Conservation (phyloP, 305 asterid species). For the Euphrasia arctica region DNA sequence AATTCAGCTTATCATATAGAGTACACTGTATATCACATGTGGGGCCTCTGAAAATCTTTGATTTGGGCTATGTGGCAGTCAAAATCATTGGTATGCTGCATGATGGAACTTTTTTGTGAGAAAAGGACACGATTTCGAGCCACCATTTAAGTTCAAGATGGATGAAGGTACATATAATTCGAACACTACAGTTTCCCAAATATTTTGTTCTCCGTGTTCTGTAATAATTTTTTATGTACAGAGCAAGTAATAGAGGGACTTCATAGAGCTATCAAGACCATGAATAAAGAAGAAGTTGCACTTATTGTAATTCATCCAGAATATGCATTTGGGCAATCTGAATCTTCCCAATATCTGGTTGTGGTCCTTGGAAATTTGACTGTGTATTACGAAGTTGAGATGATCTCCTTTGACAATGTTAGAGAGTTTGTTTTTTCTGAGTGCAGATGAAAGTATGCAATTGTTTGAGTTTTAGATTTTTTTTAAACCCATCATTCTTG, state of each 20-base stretch:
- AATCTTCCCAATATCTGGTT: constrained; percentile 70
- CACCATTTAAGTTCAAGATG: constrained; percentile 63
- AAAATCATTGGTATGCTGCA: constrained; percentile 72
- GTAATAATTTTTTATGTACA: constrained; percentile 25
- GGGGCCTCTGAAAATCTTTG: too few relatives aligned
- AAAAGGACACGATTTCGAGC: constrained; percentile 55
- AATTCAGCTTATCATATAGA: too few relatives aligned
- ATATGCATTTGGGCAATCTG: constrained; percentile 72
- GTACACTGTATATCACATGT: too few relatives aligned
- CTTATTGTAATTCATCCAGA: constrained; percentile 65
- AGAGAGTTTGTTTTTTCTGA: too few relatives aligned
- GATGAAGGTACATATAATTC: constrained; percentile 60
- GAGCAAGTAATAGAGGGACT: constrained; percentile 89
- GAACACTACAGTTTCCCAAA: neutral
- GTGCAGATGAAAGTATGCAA: too few relatives aligned
- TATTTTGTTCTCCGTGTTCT: neutral
- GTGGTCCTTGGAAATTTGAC: constrained; percentile 75
- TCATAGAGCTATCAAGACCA: constrained; percentile 60
- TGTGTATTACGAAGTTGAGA: constrained; percentile 59
- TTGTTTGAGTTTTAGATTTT: too few relatives aligned
- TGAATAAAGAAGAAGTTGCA: constrained; percentile 87
- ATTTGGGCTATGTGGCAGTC: constrained; percentile 36
- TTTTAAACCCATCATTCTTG: too few relatives aligned
- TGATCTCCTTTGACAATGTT: constrained; percentile 81
- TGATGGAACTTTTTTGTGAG: constrained; percentile 65